These are phyloP conservation scores for Fusarium tricinctum DNA, from an alignment of 2,329 filamentous ascomycete species.

Conservation along the genomic window DNA sequence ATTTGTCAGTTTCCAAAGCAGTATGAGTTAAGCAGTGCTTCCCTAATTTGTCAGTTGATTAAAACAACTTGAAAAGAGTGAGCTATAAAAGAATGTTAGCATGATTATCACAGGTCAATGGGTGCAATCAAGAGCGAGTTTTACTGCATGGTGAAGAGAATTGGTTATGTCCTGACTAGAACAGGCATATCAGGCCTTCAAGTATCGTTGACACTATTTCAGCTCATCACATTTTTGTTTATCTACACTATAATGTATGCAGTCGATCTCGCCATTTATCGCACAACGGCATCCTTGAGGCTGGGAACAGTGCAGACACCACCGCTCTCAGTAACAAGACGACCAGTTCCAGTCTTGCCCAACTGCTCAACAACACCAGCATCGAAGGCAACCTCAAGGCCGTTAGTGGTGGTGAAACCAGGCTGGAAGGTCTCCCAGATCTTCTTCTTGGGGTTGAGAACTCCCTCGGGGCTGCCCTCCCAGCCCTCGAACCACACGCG, in stretches of 20 bases:
- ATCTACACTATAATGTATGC: conserved; percentile 19
- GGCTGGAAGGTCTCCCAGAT: conserved; percentile 97
- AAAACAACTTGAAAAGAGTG: too few relatives aligned
- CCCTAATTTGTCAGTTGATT: too few relatives aligned
- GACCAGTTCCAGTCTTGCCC: conserved; percentile 75
- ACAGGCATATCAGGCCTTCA: neutral
- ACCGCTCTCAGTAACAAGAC: conserved; percentile 81
- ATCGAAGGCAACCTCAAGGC: conserved; percentile 88
- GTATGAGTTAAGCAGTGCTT: neutral
- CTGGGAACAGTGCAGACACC: conserved; percentile 87
- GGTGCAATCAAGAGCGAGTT: neutral
- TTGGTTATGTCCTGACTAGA: neutral
- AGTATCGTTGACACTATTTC: neutral
- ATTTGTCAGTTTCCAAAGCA: neutral
- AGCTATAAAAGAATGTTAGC: too few relatives aligned
- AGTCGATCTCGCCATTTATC: conserved; percentile 67
- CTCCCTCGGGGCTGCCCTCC: conserved; percentile 90
- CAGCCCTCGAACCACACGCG: conserved; percentile 95
- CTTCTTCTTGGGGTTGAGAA: conserved; percentile 99
- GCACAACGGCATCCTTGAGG: conserved; percentile 83
- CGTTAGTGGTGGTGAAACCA: conserved; percentile 90
- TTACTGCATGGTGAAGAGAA: neutral
- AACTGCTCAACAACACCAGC: conserved; percentile 81
- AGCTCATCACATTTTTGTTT: conserved; percentile 20
- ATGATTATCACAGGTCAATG: too few relatives aligned